Percentiles rank a stretch among this genome's conserved stretches.
Evolutionary conservation across 805 yeast genomes (phyloP).

Genomic region (Nadsonia fulvescens): DNA sequence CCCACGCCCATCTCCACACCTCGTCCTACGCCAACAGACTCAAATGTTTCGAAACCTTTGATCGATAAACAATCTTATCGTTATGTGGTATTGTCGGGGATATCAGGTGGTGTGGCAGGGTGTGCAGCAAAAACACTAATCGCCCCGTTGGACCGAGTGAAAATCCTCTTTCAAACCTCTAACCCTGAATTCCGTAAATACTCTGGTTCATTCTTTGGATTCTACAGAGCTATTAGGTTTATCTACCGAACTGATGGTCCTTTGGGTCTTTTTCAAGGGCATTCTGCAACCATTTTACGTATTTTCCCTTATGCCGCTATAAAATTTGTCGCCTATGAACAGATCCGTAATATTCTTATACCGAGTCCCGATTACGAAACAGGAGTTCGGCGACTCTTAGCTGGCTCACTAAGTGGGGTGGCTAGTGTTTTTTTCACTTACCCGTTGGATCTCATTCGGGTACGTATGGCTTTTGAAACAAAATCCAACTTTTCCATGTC

Average conservation of each 20-base stretch:
- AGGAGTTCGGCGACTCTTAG: slow-evolving; percentile 56
- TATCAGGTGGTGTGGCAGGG: slow-evolving; percentile 94
- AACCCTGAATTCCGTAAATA: slow-evolving; percentile 73
- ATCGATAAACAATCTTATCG: slow-evolving; percentile 57
- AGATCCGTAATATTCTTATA: slow-evolving; percentile 60
- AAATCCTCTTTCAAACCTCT: slow-evolving; percentile 85
- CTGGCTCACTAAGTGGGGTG: slow-evolving; percentile 85
- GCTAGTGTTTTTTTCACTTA: slow-evolving; percentile 76
- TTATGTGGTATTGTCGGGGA: slow-evolving; percentile 66
- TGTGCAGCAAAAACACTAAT: slow-evolving; percentile 88
- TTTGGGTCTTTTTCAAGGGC: slow-evolving; percentile 81
- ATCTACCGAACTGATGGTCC: slow-evolving; percentile 58
- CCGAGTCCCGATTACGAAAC: slow-evolving; percentile 65
- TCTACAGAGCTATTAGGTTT: slow-evolving; percentile 49
- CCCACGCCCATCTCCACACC: no score
- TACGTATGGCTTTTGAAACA: slow-evolving; percentile 81
- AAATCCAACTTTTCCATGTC: no score
- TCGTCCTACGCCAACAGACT: no score
- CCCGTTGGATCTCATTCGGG: slow-evolving; percentile 81
- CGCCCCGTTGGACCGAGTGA: slow-evolving; percentile 90
- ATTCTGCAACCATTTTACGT: slow-evolving; percentile 77
- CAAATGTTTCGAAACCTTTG: no score
- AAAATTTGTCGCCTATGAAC: slow-evolving; percentile 92
- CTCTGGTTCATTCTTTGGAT: slow-evolving; percentile 65
- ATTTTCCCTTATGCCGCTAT: slow-evolving; percentile 96